phyloP scores from a whole-genome alignment of 176 grass and related monocot genomes.

The Olyra latifolia region DNA sequence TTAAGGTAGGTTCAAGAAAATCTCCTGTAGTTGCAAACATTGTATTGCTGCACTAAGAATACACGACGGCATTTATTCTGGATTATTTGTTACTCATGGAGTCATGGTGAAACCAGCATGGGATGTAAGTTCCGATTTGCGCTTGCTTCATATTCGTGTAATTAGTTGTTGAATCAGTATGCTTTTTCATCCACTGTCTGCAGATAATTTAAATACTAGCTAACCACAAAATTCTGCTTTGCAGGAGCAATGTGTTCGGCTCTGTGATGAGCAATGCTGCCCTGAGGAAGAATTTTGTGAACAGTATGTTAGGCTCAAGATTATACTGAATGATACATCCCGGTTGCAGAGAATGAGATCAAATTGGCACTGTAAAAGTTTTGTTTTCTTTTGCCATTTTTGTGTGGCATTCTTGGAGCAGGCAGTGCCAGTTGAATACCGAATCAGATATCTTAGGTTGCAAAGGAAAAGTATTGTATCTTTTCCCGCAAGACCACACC shows the following conservation, averaged over 20 bases:
- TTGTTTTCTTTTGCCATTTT: slow-evolving; percentile 40
- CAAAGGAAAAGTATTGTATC: slow-evolving; percentile 35
- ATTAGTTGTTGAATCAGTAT: background rate
- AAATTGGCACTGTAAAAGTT: slow-evolving; percentile 11
- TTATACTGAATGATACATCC: slow-evolving; percentile 19
- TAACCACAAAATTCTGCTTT: slow-evolving; percentile 30
- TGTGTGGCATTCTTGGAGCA: slow-evolving; percentile 6
- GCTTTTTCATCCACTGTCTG: background rate
- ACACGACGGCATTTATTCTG: slow-evolving; percentile 16
- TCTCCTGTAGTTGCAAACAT: background rate
- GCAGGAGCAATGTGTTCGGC: slow-evolving; percentile 75
- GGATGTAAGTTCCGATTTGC: background rate
- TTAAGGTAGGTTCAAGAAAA: background rate
- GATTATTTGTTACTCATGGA: background rate
- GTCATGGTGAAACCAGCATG: background rate
- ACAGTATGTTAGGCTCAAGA: slow-evolving; percentile 21
- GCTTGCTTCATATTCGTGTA: background rate
- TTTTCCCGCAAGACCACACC: slow-evolving; percentile 25
- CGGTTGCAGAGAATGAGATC: slow-evolving; percentile 17
- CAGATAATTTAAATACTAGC: background rate
- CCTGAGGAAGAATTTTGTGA: slow-evolving; percentile 28
- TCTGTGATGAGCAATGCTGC: slow-evolving; percentile 40
- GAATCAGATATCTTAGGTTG: slow-evolving; percentile 2
- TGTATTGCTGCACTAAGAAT: slow-evolving; percentile 17
- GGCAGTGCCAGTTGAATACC: background rate